Conservation (phyloP, 345 rosid species). For the Citrus glauca region DNA sequence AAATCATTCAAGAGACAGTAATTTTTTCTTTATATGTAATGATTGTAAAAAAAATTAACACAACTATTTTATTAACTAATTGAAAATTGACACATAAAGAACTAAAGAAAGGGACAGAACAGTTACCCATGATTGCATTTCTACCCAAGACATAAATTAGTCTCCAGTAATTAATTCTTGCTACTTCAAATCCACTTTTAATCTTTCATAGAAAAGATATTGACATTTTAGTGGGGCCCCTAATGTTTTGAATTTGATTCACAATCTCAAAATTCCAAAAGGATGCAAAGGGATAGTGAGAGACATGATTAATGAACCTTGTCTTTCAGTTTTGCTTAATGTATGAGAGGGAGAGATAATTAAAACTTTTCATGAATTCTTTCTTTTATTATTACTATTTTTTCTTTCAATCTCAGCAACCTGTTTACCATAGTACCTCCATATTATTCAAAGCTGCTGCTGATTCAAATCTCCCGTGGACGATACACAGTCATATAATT, state of each 20-base stretch:
- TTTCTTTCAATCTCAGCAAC: too few species aligned
- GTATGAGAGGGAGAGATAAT: too few species aligned
- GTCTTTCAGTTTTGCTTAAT: slow-evolving; percentile 17
- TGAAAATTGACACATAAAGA: background rate
- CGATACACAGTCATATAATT: background rate
- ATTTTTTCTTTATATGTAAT: background rate
- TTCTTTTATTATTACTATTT: too few species aligned
- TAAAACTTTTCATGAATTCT: too few species aligned
- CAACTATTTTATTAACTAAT: background rate
- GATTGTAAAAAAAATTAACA: background rate
- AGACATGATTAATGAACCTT: slow-evolving; percentile 20
- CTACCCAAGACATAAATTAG: too few species aligned
- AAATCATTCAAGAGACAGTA: background rate
- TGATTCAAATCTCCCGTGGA: background rate
- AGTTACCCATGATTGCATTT: slow-evolving; percentile 1
- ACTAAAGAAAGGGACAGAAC: too few species aligned
- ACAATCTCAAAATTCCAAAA: slow-evolving; percentile 10
- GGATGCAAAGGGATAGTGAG: slow-evolving; percentile 10
- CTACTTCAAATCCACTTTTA: slow-evolving; percentile 10
- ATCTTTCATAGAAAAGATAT: slow-evolving; percentile 21
- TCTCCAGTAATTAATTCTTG: background rate
- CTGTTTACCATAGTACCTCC: too few species aligned
- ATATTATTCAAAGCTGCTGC: too few species aligned
- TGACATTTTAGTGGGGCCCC: slow-evolving; percentile 18
- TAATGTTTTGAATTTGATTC: slow-evolving; percentile 11